Conservation (phyloP, 345 rosid species). For the Hibiscus syriacus region DNA sequence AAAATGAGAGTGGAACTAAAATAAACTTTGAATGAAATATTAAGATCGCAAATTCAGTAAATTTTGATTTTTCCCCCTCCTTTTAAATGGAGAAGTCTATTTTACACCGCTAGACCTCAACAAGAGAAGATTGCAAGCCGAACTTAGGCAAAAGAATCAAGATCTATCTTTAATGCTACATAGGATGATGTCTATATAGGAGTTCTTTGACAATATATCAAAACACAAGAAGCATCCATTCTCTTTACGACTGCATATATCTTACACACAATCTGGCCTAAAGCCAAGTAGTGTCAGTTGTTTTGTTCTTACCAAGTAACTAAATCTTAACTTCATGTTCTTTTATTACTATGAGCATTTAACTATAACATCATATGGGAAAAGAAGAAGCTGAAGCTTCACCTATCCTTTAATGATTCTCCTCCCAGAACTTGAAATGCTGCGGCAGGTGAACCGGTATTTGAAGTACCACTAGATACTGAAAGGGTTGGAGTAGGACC, state of each 20-base stretch:
- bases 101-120: too few species aligned
- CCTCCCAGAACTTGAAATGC: constrained; percentile 6
- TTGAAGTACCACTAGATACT: constrained; percentile 14
- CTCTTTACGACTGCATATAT: not conserved
- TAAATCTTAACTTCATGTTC: not conserved
- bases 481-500: constrained; percentile 14
- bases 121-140: not conserved
- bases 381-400: constrained; percentile 1
- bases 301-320: not conserved
- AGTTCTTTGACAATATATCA: not conserved
- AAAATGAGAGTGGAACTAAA: too few species aligned
- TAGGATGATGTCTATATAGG: not conserved
- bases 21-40: too few species aligned
- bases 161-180: not conserved
- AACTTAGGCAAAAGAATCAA: not conserved
- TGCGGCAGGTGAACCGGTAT: constrained; percentile 10
- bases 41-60: too few species aligned
- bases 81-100: too few species aligned
- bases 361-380: not conserved
- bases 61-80: too few species aligned
- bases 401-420: constrained; percentile 14
- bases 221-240: not conserved
- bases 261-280: not conserved
- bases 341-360: not conserved
- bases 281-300: not conserved